Evolutionary conservation across 1,139 yeast species (phyloP).

Genomic region (Williopsis jadinii): DNA sequence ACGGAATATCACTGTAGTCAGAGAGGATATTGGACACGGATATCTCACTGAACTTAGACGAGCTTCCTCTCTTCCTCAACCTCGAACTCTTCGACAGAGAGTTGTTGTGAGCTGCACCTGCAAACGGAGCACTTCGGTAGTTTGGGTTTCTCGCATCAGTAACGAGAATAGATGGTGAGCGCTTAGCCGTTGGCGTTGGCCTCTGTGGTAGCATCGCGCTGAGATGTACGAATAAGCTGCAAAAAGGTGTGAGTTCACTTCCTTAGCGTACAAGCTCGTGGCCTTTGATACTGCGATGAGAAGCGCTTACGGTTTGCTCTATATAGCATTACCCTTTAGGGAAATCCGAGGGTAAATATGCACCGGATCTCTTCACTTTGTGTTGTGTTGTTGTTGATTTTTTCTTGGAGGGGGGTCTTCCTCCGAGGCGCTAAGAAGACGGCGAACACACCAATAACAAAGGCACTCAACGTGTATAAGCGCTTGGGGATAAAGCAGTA

Average conservation of each 20-base stretch:
- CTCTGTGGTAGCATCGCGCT: conserved; percentile 24
- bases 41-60: conserved; percentile 47
- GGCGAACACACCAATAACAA: not conserved
- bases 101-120: conserved; percentile 30
- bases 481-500: not conserved
- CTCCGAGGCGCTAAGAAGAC: too few species aligned
- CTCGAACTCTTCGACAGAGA: conserved; percentile 3
- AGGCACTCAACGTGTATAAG: not conserved
- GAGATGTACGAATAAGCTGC: too few species aligned
- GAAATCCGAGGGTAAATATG: too few species aligned
- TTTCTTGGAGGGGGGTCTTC: too few species aligned
- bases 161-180: conserved; percentile 90
- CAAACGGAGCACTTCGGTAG: conserved; percentile 82
- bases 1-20: conserved; percentile 79
- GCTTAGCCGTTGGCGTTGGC: conserved; percentile 65
- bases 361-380: too few species aligned
- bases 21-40: conserved; percentile 66
- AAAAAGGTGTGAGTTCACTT: too few species aligned
- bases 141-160: conserved; percentile 73
- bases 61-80: conserved; percentile 9
- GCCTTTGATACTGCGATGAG: too few species aligned
- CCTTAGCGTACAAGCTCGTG: too few species aligned
- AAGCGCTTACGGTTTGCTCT: too few species aligned
- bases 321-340: too few species aligned
- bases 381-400: too few species aligned